Conservation (phyloP, 2,329 filamentous ascomycete species). For the Pseudocercospora vitis region DNA sequence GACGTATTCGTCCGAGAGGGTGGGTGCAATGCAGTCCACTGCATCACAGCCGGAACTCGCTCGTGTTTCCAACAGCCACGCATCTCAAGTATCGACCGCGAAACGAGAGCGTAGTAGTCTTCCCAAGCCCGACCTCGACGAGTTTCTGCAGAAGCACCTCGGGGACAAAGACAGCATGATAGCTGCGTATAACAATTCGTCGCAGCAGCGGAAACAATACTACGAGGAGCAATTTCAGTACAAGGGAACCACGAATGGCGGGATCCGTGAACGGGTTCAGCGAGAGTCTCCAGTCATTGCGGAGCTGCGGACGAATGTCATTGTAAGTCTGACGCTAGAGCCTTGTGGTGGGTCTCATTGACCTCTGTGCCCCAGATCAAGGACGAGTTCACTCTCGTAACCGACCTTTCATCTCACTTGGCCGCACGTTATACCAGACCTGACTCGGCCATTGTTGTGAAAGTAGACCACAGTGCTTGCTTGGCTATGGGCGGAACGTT, state of each 20-base stretch:
- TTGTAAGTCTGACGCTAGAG: constrained; percentile 41
- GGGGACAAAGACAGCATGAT: constrained; percentile 26
- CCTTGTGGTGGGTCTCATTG: not conserved
- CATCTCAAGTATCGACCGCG: constrained; percentile 1
- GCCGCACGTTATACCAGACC: constrained; percentile 74
- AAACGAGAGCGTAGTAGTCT: constrained; percentile 19
- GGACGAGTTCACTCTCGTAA: constrained; percentile 73
- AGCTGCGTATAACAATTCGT: constrained; percentile 28
- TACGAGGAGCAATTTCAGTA: constrained; percentile 39
- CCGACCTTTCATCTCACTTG: constrained; percentile 69
- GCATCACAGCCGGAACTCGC: constrained; percentile 8
- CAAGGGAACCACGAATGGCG: constrained; percentile 31
- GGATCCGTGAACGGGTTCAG: constrained; percentile 42
- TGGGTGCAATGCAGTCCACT: not conserved
- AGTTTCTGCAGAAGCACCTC: constrained; percentile 25
- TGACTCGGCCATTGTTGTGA: constrained; percentile 71
- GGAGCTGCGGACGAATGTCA: constrained; percentile 52
- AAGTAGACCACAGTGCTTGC: constrained; percentile 71
- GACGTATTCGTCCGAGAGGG: constrained; percentile 11
- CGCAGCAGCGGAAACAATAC: constrained; percentile 38
- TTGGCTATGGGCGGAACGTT: constrained; percentile 74
- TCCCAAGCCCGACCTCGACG: constrained; percentile 17
- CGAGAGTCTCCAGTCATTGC: constrained; percentile 51
- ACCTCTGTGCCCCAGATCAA: constrained; percentile 56
- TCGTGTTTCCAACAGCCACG: not conserved